Evolutionary conservation across 108 stramenopile genomes (phyloP).

Genomic region (Nitzschia palea): DNA sequence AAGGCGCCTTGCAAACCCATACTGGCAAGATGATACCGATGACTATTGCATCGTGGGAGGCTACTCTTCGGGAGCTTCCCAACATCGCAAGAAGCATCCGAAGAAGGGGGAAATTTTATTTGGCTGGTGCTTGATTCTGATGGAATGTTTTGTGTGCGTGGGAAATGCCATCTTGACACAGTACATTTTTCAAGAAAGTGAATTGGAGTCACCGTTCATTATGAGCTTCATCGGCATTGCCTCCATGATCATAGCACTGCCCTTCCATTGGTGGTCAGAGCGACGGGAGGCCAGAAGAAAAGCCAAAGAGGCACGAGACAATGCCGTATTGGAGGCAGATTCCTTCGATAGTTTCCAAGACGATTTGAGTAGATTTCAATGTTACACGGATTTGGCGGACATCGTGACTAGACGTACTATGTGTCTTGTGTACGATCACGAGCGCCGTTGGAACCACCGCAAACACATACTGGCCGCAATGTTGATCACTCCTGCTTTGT

Average conservation of each 20-base stretch:
- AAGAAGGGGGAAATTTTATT: background rate
- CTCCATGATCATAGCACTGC: conserved; percentile 13
- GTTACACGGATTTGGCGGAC: conserved; percentile 5
- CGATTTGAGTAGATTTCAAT: background rate
- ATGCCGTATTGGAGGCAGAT: background rate
- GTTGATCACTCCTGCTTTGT: conserved; percentile 34
- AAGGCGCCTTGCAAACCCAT: too few species aligned
- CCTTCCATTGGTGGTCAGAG: background rate
- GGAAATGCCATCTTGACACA: conserved; percentile 25
- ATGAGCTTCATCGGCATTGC: conserved; percentile 36
- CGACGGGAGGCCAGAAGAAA: background rate
- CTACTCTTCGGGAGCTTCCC: background rate
- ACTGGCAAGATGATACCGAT: background rate
- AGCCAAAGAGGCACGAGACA: background rate
- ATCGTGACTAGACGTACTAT: background rate
- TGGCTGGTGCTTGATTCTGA: conserved; percentile 21
- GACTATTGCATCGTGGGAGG: conserved; percentile 1
- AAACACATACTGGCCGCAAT: conserved; percentile 30
- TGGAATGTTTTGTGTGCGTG: conserved; percentile 19
- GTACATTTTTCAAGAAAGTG: conserved; percentile 16
- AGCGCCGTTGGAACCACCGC: conserved; percentile 21
- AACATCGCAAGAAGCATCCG: background rate
- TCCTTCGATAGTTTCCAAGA: conserved; percentile 19
- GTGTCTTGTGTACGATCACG: conserved; percentile 4
- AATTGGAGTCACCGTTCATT: conserved; percentile 30